phyloP scores from a whole-genome alignment of 2,329 filamentous ascomycete species.

The Magnaporthiopsis poae region DNA sequence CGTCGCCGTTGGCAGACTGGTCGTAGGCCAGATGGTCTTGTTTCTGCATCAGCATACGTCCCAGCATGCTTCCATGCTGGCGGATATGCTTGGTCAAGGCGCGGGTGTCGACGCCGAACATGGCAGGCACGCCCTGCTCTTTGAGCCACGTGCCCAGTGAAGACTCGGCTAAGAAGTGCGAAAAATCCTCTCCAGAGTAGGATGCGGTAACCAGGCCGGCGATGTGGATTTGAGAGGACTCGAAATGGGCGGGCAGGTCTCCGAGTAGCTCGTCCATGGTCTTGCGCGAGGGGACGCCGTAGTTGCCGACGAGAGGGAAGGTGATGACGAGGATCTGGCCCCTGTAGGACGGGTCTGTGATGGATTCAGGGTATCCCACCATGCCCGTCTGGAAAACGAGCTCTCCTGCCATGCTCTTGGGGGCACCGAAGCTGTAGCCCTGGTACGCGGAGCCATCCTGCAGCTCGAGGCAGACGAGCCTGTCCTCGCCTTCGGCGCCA shows the following conservation, averaged over 20 bases:
- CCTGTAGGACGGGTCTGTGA: constrained; percentile 79
- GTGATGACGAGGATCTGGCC: constrained; percentile 98
- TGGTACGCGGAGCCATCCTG: constrained; percentile 85
- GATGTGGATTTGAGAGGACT: constrained; percentile 85
- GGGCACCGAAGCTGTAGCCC: constrained; percentile 90
- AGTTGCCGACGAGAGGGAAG: constrained; percentile 95
- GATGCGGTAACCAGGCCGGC: constrained; percentile 82
- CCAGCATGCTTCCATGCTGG: constrained; percentile 91
- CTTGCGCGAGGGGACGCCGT: constrained; percentile 85
- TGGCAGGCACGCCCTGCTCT: constrained; percentile 85
- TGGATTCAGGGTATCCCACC: constrained; percentile 95
- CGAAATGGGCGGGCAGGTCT: constrained; percentile 84
- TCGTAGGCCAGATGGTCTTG: constrained; percentile 32
- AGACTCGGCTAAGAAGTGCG: constrained; percentile 82
- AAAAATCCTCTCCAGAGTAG: constrained; percentile 90
- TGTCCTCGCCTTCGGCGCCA: constrained; percentile 40
- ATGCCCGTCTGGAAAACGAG: constrained; percentile 99
- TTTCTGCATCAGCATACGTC: constrained; percentile 72
- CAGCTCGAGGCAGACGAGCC: constrained; percentile 77
- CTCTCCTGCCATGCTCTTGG: constrained; percentile 90
- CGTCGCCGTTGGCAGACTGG: constrained; percentile 20
- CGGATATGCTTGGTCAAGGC: constrained; percentile 89
- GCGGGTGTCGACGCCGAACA: constrained; percentile 90
- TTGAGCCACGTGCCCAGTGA: constrained; percentile 93
- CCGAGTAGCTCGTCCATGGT: constrained; percentile 73